Evolutionary conservation across 2,329 filamentous ascomycete genomes (phyloP).

Genomic region (Pseudogymnoascus sp.): DNA sequence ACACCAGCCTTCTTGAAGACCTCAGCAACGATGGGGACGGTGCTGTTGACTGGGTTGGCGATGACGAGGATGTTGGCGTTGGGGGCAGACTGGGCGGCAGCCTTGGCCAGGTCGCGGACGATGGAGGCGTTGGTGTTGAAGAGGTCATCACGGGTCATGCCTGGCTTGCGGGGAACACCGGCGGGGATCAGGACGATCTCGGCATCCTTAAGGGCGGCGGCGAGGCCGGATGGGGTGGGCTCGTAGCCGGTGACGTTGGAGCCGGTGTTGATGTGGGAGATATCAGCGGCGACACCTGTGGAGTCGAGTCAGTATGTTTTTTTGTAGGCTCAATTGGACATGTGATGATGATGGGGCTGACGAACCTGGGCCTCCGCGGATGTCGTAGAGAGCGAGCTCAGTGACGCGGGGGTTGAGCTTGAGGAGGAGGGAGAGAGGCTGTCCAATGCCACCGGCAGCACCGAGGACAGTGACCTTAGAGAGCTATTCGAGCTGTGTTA

Average conservation of each 20-base stretch:
- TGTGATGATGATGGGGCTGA: conserved; percentile 20
- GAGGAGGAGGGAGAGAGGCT: conserved; percentile 92
- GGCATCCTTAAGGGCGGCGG: conserved; percentile 71
- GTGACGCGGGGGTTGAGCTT: conserved; percentile 96
- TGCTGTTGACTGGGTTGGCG: conserved; percentile 99
- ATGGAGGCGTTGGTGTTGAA: conserved; percentile 99
- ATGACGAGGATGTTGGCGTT: conserved; percentile 96
- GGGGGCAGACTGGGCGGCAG: conserved; percentile 77
- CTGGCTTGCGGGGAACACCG: conserved; percentile 89
- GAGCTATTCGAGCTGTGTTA: conserved; percentile 47
- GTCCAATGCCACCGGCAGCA: conserved; percentile 95
- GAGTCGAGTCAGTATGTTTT: conserved; percentile 19
- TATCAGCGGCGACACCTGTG: conserved; percentile 90
- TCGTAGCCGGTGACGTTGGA: conserved; percentile 87
- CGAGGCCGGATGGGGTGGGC: conserved; percentile 67
- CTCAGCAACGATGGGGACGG: conserved; percentile 94
- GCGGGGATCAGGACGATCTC: conserved; percentile 97
- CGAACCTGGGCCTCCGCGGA: conserved; percentile 86
- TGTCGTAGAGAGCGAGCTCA: conserved; percentile 95
- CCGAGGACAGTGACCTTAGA: conserved; percentile 97
- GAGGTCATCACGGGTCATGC: conserved; percentile 99
- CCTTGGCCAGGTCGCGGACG: conserved; percentile 96
- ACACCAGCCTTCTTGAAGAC: conserved; percentile 91
- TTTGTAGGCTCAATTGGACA: conserved; percentile 13
- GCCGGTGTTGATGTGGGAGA: conserved; percentile 99